Evolutionary conservation across 768 basidiomycete species (phyloP).

Genomic region (Exidia glandulosa): DNA sequence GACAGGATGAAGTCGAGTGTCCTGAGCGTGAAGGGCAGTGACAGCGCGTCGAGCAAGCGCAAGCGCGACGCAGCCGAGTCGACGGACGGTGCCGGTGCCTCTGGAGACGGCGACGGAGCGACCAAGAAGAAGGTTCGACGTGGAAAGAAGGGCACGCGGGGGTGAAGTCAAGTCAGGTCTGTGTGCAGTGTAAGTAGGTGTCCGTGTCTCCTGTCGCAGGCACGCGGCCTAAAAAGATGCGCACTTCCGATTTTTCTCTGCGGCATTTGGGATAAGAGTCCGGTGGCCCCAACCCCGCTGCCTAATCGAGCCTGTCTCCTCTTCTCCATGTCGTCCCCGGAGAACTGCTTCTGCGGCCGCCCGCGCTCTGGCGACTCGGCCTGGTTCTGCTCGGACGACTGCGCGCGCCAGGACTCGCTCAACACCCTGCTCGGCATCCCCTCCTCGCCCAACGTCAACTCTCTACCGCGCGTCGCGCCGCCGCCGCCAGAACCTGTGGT

Average conservation of each 20-base stretch:
- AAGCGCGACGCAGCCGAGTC: slow-evolving; percentile 41
- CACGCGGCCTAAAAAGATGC: background rate
- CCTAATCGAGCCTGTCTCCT: background rate
- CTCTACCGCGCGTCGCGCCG: background rate
- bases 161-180: background rate
- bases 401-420: background rate
- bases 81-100: slow-evolving; percentile 19
- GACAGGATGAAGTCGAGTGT: slow-evolving; percentile 48
- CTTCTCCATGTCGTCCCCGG: background rate
- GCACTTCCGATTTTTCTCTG: too few species aligned
- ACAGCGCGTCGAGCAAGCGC: slow-evolving; percentile 36
- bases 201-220: background rate
- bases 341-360: background rate
- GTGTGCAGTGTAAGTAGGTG: background rate
- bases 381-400: background rate
- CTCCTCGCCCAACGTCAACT: background rate
- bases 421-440: background rate
- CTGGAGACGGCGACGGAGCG: slow-evolving; percentile 21
- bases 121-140: slow-evolving; percentile 40
- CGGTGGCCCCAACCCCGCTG: too few species aligned
- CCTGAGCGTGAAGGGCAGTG: slow-evolving; percentile 55
- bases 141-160: slow-evolving; percentile 31
- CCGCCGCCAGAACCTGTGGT: background rate
- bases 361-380: background rate
- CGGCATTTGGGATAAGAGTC: too few species aligned